Base-by-base conservation (phyloP, 106 monocot genomes). In the Triglochin maritima region DNA sequence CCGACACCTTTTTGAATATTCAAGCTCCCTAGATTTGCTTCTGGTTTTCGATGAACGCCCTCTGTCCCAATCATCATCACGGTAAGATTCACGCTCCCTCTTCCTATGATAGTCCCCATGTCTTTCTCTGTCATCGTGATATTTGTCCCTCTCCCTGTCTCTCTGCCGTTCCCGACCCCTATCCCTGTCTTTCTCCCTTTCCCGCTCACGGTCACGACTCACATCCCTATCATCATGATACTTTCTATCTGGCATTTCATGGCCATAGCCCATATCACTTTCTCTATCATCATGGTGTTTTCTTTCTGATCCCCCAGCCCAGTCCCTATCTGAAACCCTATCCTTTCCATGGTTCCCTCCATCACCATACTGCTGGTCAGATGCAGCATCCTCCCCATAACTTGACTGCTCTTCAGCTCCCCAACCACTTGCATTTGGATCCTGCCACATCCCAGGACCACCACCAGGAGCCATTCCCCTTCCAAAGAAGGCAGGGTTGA, bases 401-500 rank as follows among this genome's bases (percentile, higher is more conserved):
- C 87, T 85, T 17, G 85, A 81, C 70, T 93, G 86, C 17, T 89
- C 93, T 58, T 89, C 93, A 12, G 71, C 89, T 50, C 80, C 86
- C 93, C 93, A 89, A 3, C 77, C 81, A 60, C 86, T 84, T 74
- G 83, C 86, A 74, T 63, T 80, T 4, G 83, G 84, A 57, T 93
- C 89, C 3, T 77, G 64, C 89, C 93, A 93, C 93, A 93, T 93
- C 4, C 89, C 88, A 48, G 75, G 29, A 29, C 29, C 76, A 46
- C 86, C 83, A 53, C 75, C 75, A 46, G 80, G 65, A 1, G 69
- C 61, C 83, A 89, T 93, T 42, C 92, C 88, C 13, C 88, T 79
- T 16, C 86, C 93, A 78, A 93, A 89, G 62, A 93, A 93, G 17
- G 88, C 93, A 13, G 93, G 93, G 51, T 89, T 88, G 59, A 93